Base-by-base conservation (phyloP, 306 rosid genomes). In the Trifolium fragiferum region DNA sequence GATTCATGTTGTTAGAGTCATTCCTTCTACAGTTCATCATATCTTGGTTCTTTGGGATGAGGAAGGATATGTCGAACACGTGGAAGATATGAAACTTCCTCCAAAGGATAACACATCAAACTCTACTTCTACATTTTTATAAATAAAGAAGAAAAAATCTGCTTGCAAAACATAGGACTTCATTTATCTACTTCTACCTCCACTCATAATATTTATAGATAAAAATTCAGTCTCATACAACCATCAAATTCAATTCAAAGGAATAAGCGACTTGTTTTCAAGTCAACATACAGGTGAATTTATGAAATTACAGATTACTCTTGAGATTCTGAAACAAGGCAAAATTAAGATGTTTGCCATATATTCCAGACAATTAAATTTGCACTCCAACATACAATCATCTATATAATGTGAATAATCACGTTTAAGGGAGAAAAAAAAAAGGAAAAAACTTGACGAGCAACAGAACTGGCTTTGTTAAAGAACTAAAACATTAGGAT, bases 211-310 rank as follows among this genome's bases (percentile, higher is more conserved):
- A 38, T 58, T 21, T 66, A 20, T 59, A 64, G 43, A 57, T 20
- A 18, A 15, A 35, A 23, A 67, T 59, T 37, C 32, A 23, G 20
- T 37, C 16, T 41, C 65, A 59, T 46, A 74, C 76, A 74, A 60
- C 51, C 59, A 74, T 40, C 62, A 61, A 68, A 74, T 74, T 60
- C 72, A 68, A 74, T 74, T 61, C 72, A 74, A 44, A 59, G 65
- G 74, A 55, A 55, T 10, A 63, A 40, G 68, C 25, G 55, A 60
- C 69, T 49, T 74, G 67, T 60, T 23, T 64, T 66, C 76, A 80
- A 73, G 37, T 66, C 69, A 23, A 30, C 73, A 19, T 64, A n/a
- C 71, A 63, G 14, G 50, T 16, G 30, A 70, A 43, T 78, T 20
- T 30, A 65, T 43, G 50, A 79, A 55, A 73, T 19, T 50, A 68